Evolutionary conservation across 2,329 filamentous ascomycete genomes (phyloP).

Genomic region (Exophiala dermatitidis): DNA sequence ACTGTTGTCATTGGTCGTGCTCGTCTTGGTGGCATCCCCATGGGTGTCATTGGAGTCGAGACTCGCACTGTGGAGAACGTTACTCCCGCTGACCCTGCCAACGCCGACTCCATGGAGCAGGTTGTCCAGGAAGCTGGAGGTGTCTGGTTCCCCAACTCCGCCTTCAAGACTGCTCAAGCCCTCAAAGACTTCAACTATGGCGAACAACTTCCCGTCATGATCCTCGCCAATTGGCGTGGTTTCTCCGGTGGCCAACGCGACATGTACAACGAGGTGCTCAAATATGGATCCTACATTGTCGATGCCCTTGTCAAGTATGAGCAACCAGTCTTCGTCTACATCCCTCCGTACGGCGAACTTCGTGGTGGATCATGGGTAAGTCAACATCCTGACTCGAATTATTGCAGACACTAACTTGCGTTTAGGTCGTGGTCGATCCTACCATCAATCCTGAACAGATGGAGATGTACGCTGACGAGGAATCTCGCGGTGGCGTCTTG

Average conservation of each 20-base stretch:
- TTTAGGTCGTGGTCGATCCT: constrained; percentile 82
- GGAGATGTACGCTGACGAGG: constrained; percentile 99
- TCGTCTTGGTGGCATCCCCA: constrained; percentile 90
- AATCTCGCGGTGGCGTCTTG: constrained; percentile 90
- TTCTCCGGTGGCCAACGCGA: constrained; percentile 99
- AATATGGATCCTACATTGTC: constrained; percentile 98
- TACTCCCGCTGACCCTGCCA: constrained; percentile 91
- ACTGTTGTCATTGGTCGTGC: constrained; percentile 96
- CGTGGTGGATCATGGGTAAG: constrained; percentile 92
- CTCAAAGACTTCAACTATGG: constrained; percentile 99
- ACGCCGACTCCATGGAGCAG: constrained; percentile 96
- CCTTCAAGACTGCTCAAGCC: constrained; percentile 98
- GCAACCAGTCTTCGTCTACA: constrained; percentile 98
- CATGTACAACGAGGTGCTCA: constrained; percentile 99
- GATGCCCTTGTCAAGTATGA: constrained; percentile 97
- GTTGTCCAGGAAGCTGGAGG: constrained; percentile 91
- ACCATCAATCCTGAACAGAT: constrained; percentile 95
- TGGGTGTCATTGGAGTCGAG: constrained; percentile 97
- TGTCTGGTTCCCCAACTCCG: constrained; percentile 99
- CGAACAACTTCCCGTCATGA: constrained; percentile 97
- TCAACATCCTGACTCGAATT: constrained; percentile 20
- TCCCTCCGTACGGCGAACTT: constrained; percentile 90
- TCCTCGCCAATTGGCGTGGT: constrained; percentile 98
- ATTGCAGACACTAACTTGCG: constrained; percentile 30
- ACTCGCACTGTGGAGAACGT: constrained; percentile 94